A percentile compares a stretch with the other conserved stretches of the same genome.
These are phyloP conservation scores for Plantago lanceolata DNA, from an alignment of 305 asterid genomes.

Conservation along the genomic window DNA sequence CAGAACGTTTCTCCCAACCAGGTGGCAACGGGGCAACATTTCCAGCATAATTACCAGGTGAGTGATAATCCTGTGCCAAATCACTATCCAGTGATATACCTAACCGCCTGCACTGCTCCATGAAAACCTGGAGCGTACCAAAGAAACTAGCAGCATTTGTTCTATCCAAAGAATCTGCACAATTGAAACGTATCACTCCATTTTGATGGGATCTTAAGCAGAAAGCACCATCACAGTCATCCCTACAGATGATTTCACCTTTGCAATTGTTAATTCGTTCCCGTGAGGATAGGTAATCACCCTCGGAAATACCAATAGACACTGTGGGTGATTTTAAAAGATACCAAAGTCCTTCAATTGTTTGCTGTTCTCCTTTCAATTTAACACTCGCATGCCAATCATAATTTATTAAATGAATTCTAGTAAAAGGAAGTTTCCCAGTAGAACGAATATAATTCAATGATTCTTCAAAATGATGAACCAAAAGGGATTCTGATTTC, in stretches of 20 bases:
- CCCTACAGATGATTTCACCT: constrained; percentile 82
- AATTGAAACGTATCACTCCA: constrained; percentile 94
- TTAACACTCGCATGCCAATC: constrained; percentile 99
- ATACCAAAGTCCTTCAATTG: constrained; percentile 98
- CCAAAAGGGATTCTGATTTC: constrained; percentile 88
- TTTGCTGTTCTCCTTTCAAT: constrained; percentile 90
- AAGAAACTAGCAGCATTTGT: constrained; percentile 99
- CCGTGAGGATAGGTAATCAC: constrained; percentile 88
- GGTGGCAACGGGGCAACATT: constrained; percentile 96
- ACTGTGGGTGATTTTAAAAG: constrained; percentile 86
- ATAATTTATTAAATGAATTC: constrained; percentile 85
- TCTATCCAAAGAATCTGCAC: constrained; percentile 98
- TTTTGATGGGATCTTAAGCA: constrained; percentile 96
- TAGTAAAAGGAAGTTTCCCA: constrained; percentile 77
- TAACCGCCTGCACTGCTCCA: constrained; percentile 94
- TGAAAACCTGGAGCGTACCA: constrained; percentile 95
- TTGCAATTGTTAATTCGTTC: constrained; percentile 74
- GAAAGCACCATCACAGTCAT: constrained; percentile 85
- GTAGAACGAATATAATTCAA: constrained; percentile 63
- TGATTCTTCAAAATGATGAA: constrained; percentile 93
- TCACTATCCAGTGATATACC: constrained; percentile 97
- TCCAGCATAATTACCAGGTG: constrained; percentile 59
- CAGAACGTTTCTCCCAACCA: constrained; percentile 97
- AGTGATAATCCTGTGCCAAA: constrained; percentile 66
- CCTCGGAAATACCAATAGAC: constrained; percentile 78